Base-by-base conservation (phyloP, 768 basidiomycete species). In the Gymnopilus junonius region DNA sequence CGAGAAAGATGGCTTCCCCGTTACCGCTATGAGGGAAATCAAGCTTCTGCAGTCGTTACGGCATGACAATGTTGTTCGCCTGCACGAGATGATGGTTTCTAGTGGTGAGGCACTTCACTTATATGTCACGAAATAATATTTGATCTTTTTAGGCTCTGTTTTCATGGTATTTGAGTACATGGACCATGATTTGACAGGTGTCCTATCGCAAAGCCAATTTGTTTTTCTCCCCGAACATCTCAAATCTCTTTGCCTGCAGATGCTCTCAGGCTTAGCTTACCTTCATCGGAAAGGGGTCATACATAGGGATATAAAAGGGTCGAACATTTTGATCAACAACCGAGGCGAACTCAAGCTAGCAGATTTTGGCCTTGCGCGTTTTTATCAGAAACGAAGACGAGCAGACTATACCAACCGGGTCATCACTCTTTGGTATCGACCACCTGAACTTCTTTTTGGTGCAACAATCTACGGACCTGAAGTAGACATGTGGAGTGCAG, bases 121-220 rank as follows among this genome's bases (percentile, higher is more conserved):
- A 17, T 8, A 59, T 45, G 43, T 61, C 58, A 21, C 20, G 29
- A 7, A 15, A 35, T 15, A 40, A 50, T 29, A 7, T 15, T 23
- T 35, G 8, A 45, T 25, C 21, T 40, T 20, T 27, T 62, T 59
- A 98, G 97, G 95, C 62, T 90, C 92, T 51, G 96, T 97, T 42
- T 97, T 94, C 77, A 99, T 99, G 97, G 97, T 99, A 39, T 95
- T 99, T 70, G 96, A 99, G 75, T 99, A 99, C 76, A 93, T 97
- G 93, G 95, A 99, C 70, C 97, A 99, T 73, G 97, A 99, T 73
- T 81, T 99, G 58, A 98, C 96, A 2, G 97, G 97, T 3, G 84
- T 99, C 55, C 82, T 99, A 27, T 93, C 94, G 2, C 96, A 98
- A 77, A 92, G 87, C 1, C 91, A 94, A 70, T 93, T 98, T 69